A percentile compares a stretch with the other conserved stretches of the same genome.
Conservation (phyloP, 2,329 filamentous ascomycete species). For the Ceratocystis harringtonii region DNA sequence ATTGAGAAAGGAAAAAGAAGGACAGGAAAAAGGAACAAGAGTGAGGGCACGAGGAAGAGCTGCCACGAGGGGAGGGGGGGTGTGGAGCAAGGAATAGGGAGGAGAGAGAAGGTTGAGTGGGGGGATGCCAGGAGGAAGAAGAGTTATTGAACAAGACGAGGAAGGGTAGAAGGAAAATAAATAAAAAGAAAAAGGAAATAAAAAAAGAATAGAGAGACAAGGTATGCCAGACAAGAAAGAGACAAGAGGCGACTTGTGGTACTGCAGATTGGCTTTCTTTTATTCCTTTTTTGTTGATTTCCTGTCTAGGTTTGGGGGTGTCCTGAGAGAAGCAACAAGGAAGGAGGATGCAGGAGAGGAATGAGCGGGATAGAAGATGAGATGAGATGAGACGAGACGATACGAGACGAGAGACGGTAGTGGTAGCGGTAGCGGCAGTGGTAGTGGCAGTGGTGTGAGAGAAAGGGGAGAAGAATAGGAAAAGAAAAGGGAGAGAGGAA, state of each 20-base stretch:
- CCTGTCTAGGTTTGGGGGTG: neutral
- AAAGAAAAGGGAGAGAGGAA: neutral
- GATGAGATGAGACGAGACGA: neutral
- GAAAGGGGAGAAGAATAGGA: neutral
- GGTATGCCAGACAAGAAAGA: neutral
- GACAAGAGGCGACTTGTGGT: slow-evolving; percentile 1
- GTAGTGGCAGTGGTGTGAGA: neutral
- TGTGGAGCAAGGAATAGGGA: neutral
- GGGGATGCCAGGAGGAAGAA: neutral
- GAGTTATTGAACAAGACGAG: neutral
- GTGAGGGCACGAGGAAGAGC: neutral
- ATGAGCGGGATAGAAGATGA: slow-evolving; percentile 3
- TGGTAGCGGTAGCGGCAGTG: neutral
- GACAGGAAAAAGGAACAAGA: neutral
- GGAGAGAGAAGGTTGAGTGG: neutral
- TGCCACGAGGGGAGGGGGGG: neutral
- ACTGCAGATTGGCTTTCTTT: neutral
- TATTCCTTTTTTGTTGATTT: neutral
- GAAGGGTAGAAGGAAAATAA: neutral
- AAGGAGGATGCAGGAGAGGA: neutral
- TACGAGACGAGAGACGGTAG: neutral
- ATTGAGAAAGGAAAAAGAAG: slow-evolving; percentile 4
- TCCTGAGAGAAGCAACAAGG: neutral
- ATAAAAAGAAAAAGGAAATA: slow-evolving; percentile 8
- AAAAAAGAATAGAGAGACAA: neutral